Conservation (phyloP, 2,329 filamentous ascomycete genomes). For the Tricladium varicosporioides region DNA sequence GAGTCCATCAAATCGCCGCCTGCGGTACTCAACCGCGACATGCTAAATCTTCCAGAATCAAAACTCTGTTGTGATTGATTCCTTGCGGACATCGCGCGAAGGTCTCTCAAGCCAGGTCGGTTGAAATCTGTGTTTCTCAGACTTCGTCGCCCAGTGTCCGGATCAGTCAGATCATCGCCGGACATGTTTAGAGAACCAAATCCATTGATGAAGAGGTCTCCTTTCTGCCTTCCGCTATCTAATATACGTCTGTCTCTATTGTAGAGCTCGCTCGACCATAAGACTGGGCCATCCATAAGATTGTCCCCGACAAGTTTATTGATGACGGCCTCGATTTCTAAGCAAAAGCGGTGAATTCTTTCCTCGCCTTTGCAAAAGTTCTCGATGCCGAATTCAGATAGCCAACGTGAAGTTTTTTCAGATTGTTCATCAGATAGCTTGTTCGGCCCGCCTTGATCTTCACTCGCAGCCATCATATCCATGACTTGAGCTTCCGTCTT, state of each 20-base stretch:
- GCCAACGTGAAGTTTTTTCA: slow-evolving; percentile 79
- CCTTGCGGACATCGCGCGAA: slow-evolving; percentile 56
- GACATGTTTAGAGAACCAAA: slow-evolving; percentile 47
- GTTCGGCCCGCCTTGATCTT: slow-evolving; percentile 85
- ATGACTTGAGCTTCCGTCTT: slow-evolving; percentile 82
- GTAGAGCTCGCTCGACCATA: slow-evolving; percentile 92
- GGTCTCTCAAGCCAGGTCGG: slow-evolving; percentile 53
- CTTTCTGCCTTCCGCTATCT: slow-evolving; percentile 47
- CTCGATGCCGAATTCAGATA: slow-evolving; percentile 77
- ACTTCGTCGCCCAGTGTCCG: slow-evolving; percentile 29
- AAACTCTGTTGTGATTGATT: slow-evolving; percentile 70
- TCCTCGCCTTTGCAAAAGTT: slow-evolving; percentile 96
- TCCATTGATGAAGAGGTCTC: slow-evolving; percentile 45
- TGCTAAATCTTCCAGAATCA: slow-evolving; percentile 64
- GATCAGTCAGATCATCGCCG: slow-evolving; percentile 39
- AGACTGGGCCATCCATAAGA: slow-evolving; percentile 77
- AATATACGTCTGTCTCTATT: slow-evolving; percentile 65
- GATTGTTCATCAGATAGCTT: slow-evolving; percentile 96
- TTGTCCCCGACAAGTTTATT: slow-evolving; percentile 82
- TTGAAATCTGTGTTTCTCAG: slow-evolving; percentile 41
- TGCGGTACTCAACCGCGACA: slow-evolving; percentile 54
- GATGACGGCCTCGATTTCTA: slow-evolving; percentile 84
- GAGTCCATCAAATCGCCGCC: slow-evolving; percentile 64
- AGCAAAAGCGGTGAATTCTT: slow-evolving; percentile 87
- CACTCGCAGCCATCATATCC: slow-evolving; percentile 78